Conservation (phyloP, 2,329 filamentous ascomycete species). For the Botrytis hyacinthi region DNA sequence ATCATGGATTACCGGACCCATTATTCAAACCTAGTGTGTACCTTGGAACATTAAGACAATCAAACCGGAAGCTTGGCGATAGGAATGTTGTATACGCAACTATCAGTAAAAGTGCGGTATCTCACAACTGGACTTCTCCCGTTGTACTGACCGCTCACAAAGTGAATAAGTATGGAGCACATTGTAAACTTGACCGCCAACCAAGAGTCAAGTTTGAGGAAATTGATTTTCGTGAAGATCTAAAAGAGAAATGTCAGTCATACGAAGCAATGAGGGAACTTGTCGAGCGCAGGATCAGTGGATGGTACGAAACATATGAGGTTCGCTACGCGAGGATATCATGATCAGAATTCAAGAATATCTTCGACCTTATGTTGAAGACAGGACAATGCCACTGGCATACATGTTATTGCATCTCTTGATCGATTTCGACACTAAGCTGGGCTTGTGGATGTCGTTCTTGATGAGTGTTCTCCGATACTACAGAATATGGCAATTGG, state of each 20-base stretch:
- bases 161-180: conserved; percentile 9
- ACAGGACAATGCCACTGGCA: no score
- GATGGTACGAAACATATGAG: conserved; percentile 11
- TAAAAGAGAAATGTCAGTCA: conserved; percentile 6
- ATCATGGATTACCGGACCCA: conserved; percentile 5
- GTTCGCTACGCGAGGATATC: conserved; percentile 9
- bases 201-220: conserved; percentile 3
- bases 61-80: background rate
- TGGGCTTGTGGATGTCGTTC: background rate
- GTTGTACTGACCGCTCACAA: conserved; percentile 12
- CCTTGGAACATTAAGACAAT: conserved; percentile 4
- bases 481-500: background rate
- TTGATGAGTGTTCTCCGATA: background rate
- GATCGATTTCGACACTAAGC: no score
- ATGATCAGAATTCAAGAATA: background rate
- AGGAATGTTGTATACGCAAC: conserved; percentile 10
- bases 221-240: conserved; percentile 1
- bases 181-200: conserved; percentile 9
- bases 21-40: conserved; percentile 8
- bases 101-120: background rate
- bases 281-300: conserved; percentile 8
- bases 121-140: background rate
- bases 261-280: conserved; percentile 13
- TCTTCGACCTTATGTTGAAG: background rate
- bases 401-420: background rate